phyloP scores from a whole-genome alignment of 1,139 yeast species.

The Candida sanyaensis region DNA sequence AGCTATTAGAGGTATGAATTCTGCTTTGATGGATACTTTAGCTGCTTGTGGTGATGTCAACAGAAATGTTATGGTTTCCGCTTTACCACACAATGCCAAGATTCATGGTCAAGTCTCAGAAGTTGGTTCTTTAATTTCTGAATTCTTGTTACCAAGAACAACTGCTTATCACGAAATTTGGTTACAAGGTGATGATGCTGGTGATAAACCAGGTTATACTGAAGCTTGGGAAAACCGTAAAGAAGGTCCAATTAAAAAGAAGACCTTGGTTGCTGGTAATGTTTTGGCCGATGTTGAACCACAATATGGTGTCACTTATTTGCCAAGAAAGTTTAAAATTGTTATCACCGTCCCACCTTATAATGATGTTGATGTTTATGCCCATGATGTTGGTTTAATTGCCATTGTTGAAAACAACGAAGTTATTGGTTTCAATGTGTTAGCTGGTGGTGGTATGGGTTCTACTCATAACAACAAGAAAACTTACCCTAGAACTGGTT shows the following conservation, averaged over 20 bases:
- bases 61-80: constrained; percentile 92
- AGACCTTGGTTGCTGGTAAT: constrained; percentile 84
- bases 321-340: constrained; percentile 95
- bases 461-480: constrained; percentile 94
- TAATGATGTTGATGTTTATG: constrained; percentile 96
- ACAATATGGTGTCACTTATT: constrained; percentile 78
- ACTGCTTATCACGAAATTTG: constrained; percentile 97
- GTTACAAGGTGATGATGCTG: constrained; percentile 84
- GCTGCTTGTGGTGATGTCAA: constrained; percentile 99
- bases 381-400: constrained; percentile 91
- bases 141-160: constrained; percentile 82
- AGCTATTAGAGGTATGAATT: constrained; percentile 90
- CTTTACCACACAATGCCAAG: constrained; percentile 81
- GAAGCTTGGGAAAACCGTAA: constrained; percentile 73
- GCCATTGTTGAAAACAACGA: constrained; percentile 76
- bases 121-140: constrained; percentile 68
- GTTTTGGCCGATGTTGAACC: constrained; percentile 88
- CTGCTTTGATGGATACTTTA: constrained; percentile 86
- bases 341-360: constrained; percentile 95
- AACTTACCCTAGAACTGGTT: constrained; percentile 95
- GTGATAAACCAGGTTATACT: constrained; percentile 67
- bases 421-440: constrained; percentile 77
- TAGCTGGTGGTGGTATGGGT: constrained; percentile 99
- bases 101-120: constrained; percentile 75
- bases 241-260: constrained; percentile 77